Evolutionary conservation across 164 flowering plant species (phyloP), one percentile per base, ranked within the genome.

Genomic region (Annona squamosa): DNA sequence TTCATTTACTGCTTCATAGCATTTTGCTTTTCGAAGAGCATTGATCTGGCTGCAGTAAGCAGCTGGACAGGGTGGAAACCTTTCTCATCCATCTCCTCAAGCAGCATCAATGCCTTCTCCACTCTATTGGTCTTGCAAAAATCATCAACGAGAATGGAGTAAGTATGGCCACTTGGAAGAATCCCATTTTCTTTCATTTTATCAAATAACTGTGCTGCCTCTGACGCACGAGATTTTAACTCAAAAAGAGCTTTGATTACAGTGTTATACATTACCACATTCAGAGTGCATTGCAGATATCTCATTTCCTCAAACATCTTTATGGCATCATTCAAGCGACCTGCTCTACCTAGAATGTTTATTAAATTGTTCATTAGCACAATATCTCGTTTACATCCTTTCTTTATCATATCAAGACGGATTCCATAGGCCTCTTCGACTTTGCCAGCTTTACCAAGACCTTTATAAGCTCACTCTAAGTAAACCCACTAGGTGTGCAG

Each of bases 11-110:
- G 91, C 96, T 74, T 95, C 99, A 77, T 88, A 90, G 13, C 92
- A 83, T 78, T 86, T 91, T 73, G 93, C 91, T 80, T 84, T 89
- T 61, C 98, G 97, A 70, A 91, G 94, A 73, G 85, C 80, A 77
- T 89, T 86, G 79, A 93, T 93, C 71, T 93, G 78, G 81, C 97
- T 95, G 75, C 99, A 93, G 75, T 95, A 95, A 47, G 98, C 99
- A 83, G 97, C 88, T 26, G 98, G 97, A 73, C 94, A 89, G 48
- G 97, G 95, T 68, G 96, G 94, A 75, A 89, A 61, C 99, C 96
- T 73, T 89, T 95, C 80, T 95, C 99, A 78, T 95, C 99, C 99
- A 92, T 95, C 84, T 95, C 97, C 77, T 95, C 99, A 37, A 95
- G 90, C 71, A 95, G 85, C 79, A 86, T 5, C 73, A 93, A 77